Percentiles rank a stretch among this genome's conserved stretches.
phyloP scores from a whole-genome alignment of 495 filamentous ascomycete genomes.

The Xylaria venustula region DNA sequence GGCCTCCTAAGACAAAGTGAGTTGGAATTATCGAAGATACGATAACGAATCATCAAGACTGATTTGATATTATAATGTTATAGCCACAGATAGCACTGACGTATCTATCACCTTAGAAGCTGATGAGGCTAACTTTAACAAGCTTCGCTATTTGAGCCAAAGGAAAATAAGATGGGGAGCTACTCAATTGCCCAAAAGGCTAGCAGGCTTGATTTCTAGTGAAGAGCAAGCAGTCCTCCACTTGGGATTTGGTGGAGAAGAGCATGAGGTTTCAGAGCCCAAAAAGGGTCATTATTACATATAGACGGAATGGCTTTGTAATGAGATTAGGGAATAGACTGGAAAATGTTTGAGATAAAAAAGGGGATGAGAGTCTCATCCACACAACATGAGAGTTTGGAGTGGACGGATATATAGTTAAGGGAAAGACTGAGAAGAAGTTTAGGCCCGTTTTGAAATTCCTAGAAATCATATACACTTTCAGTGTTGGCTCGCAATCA shows the following conservation, averaged over 20 bases:
- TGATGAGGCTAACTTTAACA: not conserved
- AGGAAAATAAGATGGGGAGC: conserved; percentile 1
- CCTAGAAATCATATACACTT: no score
- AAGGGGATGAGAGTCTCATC: no score
- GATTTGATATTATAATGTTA: not conserved
- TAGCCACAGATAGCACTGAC: not conserved
- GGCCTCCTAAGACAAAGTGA: not conserved
- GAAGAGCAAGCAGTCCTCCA: not conserved
- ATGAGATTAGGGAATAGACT: no score
- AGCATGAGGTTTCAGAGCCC: not conserved
- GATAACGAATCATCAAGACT: not conserved
- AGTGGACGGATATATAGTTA: no score
- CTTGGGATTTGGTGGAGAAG: not conserved
- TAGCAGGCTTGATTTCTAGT: not conserved
- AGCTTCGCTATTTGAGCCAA: not conserved
- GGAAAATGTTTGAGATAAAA: no score
- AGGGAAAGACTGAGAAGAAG: no score
- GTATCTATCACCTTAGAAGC: not conserved
- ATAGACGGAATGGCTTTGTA: not conserved
- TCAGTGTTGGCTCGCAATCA: no score
- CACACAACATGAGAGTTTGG: no score
- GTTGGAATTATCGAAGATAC: not conserved
- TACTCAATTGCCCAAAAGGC: not conserved
- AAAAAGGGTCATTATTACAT: not conserved
- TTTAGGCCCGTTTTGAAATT: no score